Conservation (phyloP, 805 yeast species). For the Candida odintsovae region DNA sequence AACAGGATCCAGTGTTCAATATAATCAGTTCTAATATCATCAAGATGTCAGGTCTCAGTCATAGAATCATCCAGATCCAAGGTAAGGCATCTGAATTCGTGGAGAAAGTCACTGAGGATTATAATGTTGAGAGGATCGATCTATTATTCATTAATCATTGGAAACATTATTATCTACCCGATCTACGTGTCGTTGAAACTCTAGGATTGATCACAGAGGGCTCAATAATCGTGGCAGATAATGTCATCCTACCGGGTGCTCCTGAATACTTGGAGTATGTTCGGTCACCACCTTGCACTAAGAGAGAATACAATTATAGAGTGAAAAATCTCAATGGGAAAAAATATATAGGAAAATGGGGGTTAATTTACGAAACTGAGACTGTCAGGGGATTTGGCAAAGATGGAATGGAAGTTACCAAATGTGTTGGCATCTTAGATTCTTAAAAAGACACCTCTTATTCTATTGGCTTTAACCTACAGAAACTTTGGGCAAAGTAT, state of each 20-base stretch:
- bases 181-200: constrained; percentile 36
- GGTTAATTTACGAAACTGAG: constrained; percentile 32
- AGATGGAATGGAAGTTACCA: constrained; percentile 15
- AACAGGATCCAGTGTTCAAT: constrained; percentile 9
- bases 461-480: too few species aligned
- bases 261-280: constrained; percentile 36
- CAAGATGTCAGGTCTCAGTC: constrained; percentile 14
- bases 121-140: constrained; percentile 24
- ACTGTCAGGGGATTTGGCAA: constrained; percentile 12
- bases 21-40: constrained; percentile 11
- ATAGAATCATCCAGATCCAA: constrained; percentile 10
- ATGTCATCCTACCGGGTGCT: constrained; percentile 31
- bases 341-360: constrained; percentile 34
- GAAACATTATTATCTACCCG: constrained; percentile 34
- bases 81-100: constrained; percentile 14
- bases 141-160: constrained; percentile 37
- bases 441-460: background rate
- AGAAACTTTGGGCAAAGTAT: too few species aligned
- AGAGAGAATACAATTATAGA: constrained; percentile 24
- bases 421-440: constrained; percentile 15
- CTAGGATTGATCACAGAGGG: constrained; percentile 34
- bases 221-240: constrained; percentile 34
- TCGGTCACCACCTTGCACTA: constrained; percentile 31
- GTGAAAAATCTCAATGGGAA: constrained; percentile 26
- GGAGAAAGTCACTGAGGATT: constrained; percentile 4